Percentiles rank a stretch among this genome's conserved stretches.
Evolutionary conservation across 441 rosid species (phyloP).

Genomic region (Pelargonium hybrid): DNA sequence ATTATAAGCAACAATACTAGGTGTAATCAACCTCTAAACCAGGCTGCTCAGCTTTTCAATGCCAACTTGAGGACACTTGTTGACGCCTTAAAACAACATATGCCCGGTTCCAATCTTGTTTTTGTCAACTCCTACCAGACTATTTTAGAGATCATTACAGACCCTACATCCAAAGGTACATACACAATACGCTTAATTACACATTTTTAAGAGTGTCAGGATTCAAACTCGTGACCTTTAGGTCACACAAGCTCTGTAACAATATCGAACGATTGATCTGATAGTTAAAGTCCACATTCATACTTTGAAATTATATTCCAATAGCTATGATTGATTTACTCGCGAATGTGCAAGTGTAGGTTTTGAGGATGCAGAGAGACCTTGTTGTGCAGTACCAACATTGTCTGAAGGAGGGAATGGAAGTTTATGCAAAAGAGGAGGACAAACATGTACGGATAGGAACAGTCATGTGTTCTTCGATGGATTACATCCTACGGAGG

Average conservation of each 20-base stretch:
- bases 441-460: conserved; percentile 26
- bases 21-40: conserved; percentile 28
- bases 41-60: conserved; percentile 42
- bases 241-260: too few relatives aligned
- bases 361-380: conserved; percentile 29
- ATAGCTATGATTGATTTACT: too few relatives aligned
- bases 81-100: conserved; percentile 7
- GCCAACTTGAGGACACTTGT: conserved; percentile 20
- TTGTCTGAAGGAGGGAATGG: conserved; percentile 27
- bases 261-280: too few relatives aligned
- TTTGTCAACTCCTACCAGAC: conserved; percentile 43
- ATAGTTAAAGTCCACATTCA: too few relatives aligned
- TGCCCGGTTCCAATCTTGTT: conserved; percentile 30
- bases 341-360: too few relatives aligned
- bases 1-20: background rate
- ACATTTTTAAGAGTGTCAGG: too few relatives aligned
- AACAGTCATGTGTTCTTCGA: conserved; percentile 36
- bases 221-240: too few relatives aligned
- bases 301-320: too few relatives aligned
- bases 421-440: conserved; percentile 30
- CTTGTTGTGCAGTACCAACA: conserved; percentile 34
- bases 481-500: conserved; percentile 51
- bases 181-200: too few relatives aligned
- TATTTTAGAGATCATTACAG: conserved; percentile 28
- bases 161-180: conserved; percentile 33